Conservation (phyloP, 148 eudicot genomes). For the Rhododendron henanense region DNA sequence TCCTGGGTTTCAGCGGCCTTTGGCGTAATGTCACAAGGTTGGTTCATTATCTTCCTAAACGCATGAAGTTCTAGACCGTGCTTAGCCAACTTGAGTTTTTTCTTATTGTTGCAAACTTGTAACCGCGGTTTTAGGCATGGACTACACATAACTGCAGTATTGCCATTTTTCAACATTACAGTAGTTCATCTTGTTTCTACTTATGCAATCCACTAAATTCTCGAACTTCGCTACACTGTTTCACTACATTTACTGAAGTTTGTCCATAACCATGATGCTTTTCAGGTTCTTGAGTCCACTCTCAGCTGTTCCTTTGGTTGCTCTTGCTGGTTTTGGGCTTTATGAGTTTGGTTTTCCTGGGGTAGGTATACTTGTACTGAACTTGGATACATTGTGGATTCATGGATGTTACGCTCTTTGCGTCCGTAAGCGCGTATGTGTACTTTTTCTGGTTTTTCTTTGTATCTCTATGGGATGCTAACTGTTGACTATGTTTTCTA, state of each 20-base stretch:
- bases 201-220: not conserved
- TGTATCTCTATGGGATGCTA: slow-evolving; percentile 16
- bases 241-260: not conserved
- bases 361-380: slow-evolving; percentile 39
- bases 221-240: not conserved
- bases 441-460: not conserved
- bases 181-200: not conserved
- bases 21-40: slow-evolving; percentile 96
- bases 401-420: not conserved
- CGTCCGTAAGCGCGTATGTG: not conserved
- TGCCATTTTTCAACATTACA: not conserved
- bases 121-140: not conserved
- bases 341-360: slow-evolving; percentile 98
- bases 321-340: slow-evolving; percentile 91
- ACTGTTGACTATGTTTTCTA: slow-evolving; percentile 25
- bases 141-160: not conserved
- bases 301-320: slow-evolving; percentile 87
- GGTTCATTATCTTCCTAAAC: slow-evolving; percentile 9
- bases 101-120: not conserved
- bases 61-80: not conserved
- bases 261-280: not conserved
- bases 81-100: not conserved
- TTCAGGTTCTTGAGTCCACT: slow-evolving; percentile 85
- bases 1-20: slow-evolving; percentile 96
- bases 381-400: not conserved